Base-by-base conservation (phyloP, 2,329 filamentous ascomycete genomes). In the Botrytis cinerea region DNA sequence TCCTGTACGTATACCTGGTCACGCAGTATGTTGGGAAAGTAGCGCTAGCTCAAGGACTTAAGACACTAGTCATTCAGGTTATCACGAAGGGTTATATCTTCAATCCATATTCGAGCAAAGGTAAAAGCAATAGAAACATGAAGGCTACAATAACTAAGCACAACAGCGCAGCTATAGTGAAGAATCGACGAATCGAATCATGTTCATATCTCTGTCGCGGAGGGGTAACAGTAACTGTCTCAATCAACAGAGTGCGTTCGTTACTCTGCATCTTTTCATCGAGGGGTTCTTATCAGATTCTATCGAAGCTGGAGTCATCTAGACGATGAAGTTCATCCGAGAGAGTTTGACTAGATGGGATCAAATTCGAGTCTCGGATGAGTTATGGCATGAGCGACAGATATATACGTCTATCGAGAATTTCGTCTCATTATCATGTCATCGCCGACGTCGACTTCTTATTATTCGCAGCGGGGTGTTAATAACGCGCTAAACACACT, bases 181-280 rank as follows among this genome's bases (percentile, higher is more conserved):
- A 93, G 81, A 92, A 88, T 73, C 90, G 88, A 67, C 91, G 89
- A 63, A 90, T 81, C 35, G 86, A 87, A 76, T 87, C 85, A 78
- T 92, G 89, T 61, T 84, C 84, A 78, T 90, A 90, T 77, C 89
- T 85, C 75, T 82, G 84, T 78, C 84, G 84, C 74, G 85, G 84
- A 75, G 87, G 81, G 73, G 85, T 85, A 78, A 91, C 85, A 35
- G 80, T 86, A 74, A 93, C 88, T 70, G 87, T 90, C 78, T 89
- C 86, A 75, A 93, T 87, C 78, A 94, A 86, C 73, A 91, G 91
- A 69, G 91, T 92, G 73, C 84, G 85, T 84, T 93, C 80, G 59
- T 77, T 75, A 70, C 68, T 73, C 64, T 70, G 59, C 59, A 48
- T 72, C 35, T 32, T 57, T 43, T 16, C 1, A 43, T 57, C 32